Evolutionary conservation across 805 yeast genomes (phyloP), one percentile per base, ranked within the genome.

Genomic region (Ogataea pini): DNA sequence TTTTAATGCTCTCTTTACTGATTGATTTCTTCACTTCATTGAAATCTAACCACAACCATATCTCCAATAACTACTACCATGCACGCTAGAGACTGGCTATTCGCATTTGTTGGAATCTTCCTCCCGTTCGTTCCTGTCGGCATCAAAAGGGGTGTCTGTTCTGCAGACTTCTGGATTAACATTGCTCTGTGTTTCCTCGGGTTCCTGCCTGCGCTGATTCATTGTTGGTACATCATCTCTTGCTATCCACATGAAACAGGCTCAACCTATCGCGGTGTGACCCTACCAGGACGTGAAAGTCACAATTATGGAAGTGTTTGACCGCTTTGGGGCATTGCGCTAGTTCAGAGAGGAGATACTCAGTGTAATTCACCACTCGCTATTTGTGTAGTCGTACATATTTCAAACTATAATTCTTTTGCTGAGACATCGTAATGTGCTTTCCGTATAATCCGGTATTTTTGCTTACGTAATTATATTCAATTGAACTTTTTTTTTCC

Each of bases 191-290:
- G 89, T 65, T 60, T 79, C 48, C 72, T 88, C 37, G 94, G 95
- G 1, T 83, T 75, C 62, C 61, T 88, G 46, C 96, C 96, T 0
- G 96, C 94, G 9, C 75, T 87, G 31, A 65, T 88, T 51, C 96
- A 88, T 60, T 71, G 85, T 34, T 83, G 88, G 79, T 88, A 86
- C 65, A 84, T 88, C 59, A 86, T 88, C 47, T 80, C 89, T 47
- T 73, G 79, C 57, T 85, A 85, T 61, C 95, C 95, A 8, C 61
- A 66, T 19, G 69, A 67, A n/a, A 43, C 60, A 4, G 41, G 49
- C 4, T 51, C 64, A 5, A 49, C 55, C 1, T 65, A 63, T 47
- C 45, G 45, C 3, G 71, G 73, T 20, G 64, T 63, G 33, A 69
- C 73, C 8, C 38, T 65, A 12, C 72, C 72, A 4, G 72, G 73